Evolutionary conservation across 1,139 yeast species (phyloP), one percentile per base, ranked within the genome.

Genomic region (Lodderomyces beijingensis): DNA sequence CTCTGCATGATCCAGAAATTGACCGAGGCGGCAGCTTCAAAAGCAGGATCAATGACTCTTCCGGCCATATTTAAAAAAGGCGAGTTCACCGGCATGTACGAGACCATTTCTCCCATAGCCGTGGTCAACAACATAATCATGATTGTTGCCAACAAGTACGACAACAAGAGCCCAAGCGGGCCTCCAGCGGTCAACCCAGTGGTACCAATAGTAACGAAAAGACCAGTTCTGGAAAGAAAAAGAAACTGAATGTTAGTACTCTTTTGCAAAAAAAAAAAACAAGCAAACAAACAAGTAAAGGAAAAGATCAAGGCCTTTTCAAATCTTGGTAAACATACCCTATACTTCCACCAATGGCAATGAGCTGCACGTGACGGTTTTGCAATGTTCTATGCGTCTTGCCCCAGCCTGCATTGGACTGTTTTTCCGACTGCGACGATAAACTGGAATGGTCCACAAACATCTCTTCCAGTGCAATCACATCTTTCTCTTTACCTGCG

Each of bases 91-190:
- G 95, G 95, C 42, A 80, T 56, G 47, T 77, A 83, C 12, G 83
- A 79, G 16, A 84, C 93, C 93, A 85, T 82, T 52, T 85, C 94
- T 1, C 88, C 94, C 3, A 82, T 74, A 2, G 82, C 71, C 14
- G 79, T 80, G 4, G 91, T 84, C 44, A 84, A 73, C 47, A 57
- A 50, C 39, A 77, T 66, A 29, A 83, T 61, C 16, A 84, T 70
- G 12, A 69, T 43, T 32, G 76, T 57, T 75, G 74, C 62, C 43
- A 69, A 52, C 21, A 57, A 43, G 42, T 65, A 66, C 4, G 68
- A 59, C 28, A 72, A 51, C 3, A 71, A 47, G 28, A 71, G 55
- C 1, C 72, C 70, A 32, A 70, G 51, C 2, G 77, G 76, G 4
- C 78, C 78, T n/a, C 67, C 71, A 11, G 51, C 46, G 9, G 59